These are phyloP conservation scores for Tetrahymena malaccensis DNA, from an alignment of 73 alveolate species.

Conservation along the genomic window DNA sequence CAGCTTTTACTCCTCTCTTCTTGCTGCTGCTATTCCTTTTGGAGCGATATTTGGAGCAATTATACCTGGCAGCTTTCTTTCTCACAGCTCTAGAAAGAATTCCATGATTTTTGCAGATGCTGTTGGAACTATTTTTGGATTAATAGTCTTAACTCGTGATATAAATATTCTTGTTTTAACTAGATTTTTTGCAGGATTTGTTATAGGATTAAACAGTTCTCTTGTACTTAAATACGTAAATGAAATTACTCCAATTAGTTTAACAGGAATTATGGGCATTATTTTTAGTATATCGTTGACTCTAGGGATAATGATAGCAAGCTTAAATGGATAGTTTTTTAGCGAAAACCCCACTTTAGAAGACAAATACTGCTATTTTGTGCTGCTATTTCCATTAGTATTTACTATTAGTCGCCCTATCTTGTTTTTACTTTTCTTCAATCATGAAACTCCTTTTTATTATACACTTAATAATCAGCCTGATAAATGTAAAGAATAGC, in stretches of 20 bases:
- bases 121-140: not conserved
- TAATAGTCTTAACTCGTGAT: not conserved
- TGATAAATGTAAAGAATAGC: not conserved
- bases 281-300: not conserved
- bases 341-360: not conserved
- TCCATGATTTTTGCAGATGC: conserved; percentile 5
- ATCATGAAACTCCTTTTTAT: conserved; percentile 7
- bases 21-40: conserved; percentile 15
- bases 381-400: not conserved
- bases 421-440: not conserved
- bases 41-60: conserved; percentile 36
- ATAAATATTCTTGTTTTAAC: not conserved
- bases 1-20: not conserved
- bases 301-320: conserved; percentile 2
- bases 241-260: conserved; percentile 7
- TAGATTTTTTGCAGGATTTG: conserved; percentile 16
- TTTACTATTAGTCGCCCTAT: not conserved
- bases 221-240: conserved; percentile 21
- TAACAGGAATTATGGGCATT: conserved; percentile 29
- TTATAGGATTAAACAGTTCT: conserved; percentile 15
- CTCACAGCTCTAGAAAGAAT: not conserved
- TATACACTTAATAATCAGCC: not conserved
- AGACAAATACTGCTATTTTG: conserved; percentile 1
- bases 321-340: conserved; percentile 12
- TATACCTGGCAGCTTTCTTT: not conserved